These are phyloP conservation scores for Cytospora mali DNA, from an alignment of 2,329 filamentous ascomycete species.

Conservation along the genomic window DNA sequence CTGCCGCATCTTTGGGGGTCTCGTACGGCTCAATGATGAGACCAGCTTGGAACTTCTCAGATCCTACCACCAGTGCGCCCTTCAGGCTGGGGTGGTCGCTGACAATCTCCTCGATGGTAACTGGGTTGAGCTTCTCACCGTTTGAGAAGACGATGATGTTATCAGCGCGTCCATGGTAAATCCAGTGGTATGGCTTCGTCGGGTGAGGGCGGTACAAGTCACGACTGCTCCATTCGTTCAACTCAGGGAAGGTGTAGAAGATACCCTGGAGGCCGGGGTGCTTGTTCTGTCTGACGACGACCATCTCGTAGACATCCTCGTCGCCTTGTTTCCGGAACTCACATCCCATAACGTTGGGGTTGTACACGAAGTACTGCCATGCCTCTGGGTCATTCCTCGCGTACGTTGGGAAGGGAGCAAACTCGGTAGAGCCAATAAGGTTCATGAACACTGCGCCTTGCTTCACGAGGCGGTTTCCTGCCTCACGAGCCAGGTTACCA, in stretches of 20 bases:
- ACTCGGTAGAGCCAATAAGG: slow-evolving; percentile 48
- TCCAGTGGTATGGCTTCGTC: slow-evolving; percentile 41
- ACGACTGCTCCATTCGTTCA: slow-evolving; percentile 46
- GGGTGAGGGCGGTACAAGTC: slow-evolving; percentile 49
- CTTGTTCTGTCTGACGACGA: slow-evolving; percentile 42
- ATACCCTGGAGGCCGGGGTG: slow-evolving; percentile 41
- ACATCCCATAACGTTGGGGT: slow-evolving; percentile 44
- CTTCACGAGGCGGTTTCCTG: slow-evolving; percentile 43
- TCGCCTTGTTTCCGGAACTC: slow-evolving; percentile 43
- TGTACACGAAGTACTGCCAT: slow-evolving; percentile 49
- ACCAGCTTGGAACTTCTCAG: slow-evolving; percentile 48
- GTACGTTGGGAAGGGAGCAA: slow-evolving; percentile 32
- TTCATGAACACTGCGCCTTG: slow-evolving; percentile 41
- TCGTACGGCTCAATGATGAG: slow-evolving; percentile 49
- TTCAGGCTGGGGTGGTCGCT: slow-evolving; percentile 43
- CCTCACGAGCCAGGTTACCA: slow-evolving; percentile 43
- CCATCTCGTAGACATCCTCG: slow-evolving; percentile 42
- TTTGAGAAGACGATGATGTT: slow-evolving; percentile 54
- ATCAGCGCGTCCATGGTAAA: slow-evolving; percentile 42
- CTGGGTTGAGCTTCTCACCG: slow-evolving; percentile 54
- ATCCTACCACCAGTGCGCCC: slow-evolving; percentile 49
- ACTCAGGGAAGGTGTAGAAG: slow-evolving; percentile 46
- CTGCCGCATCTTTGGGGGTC: slow-evolving; percentile 35
- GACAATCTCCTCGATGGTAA: slow-evolving; percentile 47
- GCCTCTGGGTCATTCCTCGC: slow-evolving; percentile 38